phyloP scores from a whole-genome alignment of 2,329 filamentous ascomycete genomes.

The Colletotrichum somersetense region DNA sequence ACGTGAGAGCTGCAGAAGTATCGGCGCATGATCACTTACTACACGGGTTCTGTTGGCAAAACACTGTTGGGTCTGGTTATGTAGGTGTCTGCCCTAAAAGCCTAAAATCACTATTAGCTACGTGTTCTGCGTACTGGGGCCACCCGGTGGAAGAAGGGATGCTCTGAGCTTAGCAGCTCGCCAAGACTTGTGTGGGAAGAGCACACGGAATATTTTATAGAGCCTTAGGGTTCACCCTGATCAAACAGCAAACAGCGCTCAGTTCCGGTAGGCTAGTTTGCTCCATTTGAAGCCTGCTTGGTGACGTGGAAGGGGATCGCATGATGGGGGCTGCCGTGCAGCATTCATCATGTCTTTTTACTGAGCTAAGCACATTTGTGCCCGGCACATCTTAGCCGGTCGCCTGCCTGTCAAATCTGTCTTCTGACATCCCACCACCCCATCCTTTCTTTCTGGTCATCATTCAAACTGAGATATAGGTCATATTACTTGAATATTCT shows the following conservation, averaged over 20 bases:
- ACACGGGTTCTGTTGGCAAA: not conserved
- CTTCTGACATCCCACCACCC: not conserved
- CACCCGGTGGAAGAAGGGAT: not conserved
- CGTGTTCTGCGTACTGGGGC: not conserved
- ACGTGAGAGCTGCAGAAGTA: not conserved
- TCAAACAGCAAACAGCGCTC: not conserved
- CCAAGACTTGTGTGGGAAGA: no score
- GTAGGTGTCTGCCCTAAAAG: not conserved
- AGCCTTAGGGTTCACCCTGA: not conserved
- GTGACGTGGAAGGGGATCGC: not conserved
- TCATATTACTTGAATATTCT: not conserved
- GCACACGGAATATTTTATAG: not conserved
- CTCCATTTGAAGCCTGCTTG: not conserved
- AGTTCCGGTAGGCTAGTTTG: not conserved
- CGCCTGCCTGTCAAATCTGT: not conserved
- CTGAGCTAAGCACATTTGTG: not conserved
- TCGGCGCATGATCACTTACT: not conserved
- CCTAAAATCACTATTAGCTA: not conserved
- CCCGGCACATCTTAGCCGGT: not conserved
- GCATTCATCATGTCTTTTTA: not conserved
- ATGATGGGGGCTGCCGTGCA: not conserved
- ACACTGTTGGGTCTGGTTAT: not conserved
- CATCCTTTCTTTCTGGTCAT: not conserved
- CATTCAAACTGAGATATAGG: not conserved
- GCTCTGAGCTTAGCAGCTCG: not conserved